Evolutionary conservation across 2,329 filamentous ascomycete genomes (phyloP).

Genomic region (Phyllosticta paracitricarpa): DNA sequence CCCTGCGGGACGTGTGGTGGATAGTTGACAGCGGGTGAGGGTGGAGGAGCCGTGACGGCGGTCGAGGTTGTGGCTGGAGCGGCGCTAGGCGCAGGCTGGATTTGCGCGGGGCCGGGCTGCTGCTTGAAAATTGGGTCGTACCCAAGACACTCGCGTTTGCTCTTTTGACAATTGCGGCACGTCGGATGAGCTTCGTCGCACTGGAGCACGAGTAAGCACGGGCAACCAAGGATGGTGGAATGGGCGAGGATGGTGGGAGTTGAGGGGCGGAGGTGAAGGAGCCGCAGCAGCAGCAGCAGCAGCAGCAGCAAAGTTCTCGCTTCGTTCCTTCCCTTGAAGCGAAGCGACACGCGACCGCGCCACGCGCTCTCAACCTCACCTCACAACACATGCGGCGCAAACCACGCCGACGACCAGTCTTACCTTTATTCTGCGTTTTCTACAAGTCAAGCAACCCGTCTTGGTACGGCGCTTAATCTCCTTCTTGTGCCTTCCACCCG

Average conservation of each 20-base stretch:
- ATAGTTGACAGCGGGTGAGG: conserved; percentile 22
- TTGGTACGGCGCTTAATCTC: conserved; percentile 69
- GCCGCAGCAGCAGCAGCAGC: conserved; percentile 21
- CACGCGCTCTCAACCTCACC: conserved; percentile 15
- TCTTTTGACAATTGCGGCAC: conserved; percentile 84
- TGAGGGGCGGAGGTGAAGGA: conserved; percentile 22
- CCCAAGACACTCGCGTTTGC: conserved; percentile 74
- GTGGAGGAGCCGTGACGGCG: conserved; percentile 23
- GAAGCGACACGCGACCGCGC: conserved; percentile 13
- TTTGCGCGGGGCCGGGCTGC: conserved; percentile 57
- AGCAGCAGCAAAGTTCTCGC: conserved; percentile 23
- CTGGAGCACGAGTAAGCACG: conserved; percentile 37
- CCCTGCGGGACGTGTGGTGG: conserved; percentile 31
- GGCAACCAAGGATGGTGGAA: not conserved
- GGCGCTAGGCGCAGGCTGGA: conserved; percentile 57
- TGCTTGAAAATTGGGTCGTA: conserved; percentile 84
- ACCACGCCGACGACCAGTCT: conserved; percentile 12
- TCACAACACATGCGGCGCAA: conserved; percentile 3
- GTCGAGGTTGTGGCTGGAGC: conserved; percentile 24
- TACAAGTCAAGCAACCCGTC: conserved; percentile 54
- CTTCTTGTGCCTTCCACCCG: conserved; percentile 56
- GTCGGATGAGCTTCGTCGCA: conserved; percentile 93
- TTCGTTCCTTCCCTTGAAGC: conserved; percentile 23
- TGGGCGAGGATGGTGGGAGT: conserved; percentile 2
- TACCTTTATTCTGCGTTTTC: conserved; percentile 62